phyloP scores from a whole-genome alignment of 2,329 filamentous ascomycete genomes.

The Cryphonectria radicalis region DNA sequence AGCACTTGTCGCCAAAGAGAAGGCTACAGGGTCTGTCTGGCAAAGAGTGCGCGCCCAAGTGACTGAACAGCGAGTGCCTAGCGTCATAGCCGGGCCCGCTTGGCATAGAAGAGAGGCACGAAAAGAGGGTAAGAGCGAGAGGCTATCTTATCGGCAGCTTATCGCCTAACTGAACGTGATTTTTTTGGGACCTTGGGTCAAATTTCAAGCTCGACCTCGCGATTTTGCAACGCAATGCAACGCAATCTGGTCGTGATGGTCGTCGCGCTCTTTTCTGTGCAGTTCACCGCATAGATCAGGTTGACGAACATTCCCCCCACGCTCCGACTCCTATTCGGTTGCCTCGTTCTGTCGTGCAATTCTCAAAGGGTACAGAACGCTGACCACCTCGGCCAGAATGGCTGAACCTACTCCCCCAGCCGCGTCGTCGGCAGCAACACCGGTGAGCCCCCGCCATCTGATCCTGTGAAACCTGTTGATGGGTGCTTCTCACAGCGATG shows the following conservation, averaged over 20 bases:
- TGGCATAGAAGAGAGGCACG: not conserved
- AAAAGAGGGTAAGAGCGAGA: not conserved
- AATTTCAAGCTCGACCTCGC: not conserved
- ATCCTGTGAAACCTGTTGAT: not conserved
- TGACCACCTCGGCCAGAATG: conserved; percentile 21
- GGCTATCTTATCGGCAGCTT: conserved; percentile 9
- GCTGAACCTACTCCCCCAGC: conserved; percentile 25
- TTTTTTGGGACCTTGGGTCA: conserved; percentile 8
- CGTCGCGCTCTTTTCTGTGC: not conserved
- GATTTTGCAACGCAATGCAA: not conserved
- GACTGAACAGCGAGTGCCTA: not conserved
- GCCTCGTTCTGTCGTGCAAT: not conserved
- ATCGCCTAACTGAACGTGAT: conserved; percentile 5
- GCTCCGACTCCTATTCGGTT: not conserved
- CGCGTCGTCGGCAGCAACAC: conserved; percentile 33
- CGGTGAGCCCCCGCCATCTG: conserved; percentile 13
- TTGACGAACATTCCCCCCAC: not conserved
- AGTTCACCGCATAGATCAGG: not conserved
- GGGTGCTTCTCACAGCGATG: not conserved
- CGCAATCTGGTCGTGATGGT: not conserved
- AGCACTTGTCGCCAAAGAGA: too few species aligned
- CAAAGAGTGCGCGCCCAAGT: too few species aligned
- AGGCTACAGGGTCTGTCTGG: too few species aligned
- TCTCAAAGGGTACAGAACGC: not conserved
- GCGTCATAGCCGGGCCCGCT: conserved; percentile 5